These are phyloP conservation scores for Warburgia ugandensis DNA, from an alignment of 164 flowering plant species.

Conservation along the genomic window DNA sequence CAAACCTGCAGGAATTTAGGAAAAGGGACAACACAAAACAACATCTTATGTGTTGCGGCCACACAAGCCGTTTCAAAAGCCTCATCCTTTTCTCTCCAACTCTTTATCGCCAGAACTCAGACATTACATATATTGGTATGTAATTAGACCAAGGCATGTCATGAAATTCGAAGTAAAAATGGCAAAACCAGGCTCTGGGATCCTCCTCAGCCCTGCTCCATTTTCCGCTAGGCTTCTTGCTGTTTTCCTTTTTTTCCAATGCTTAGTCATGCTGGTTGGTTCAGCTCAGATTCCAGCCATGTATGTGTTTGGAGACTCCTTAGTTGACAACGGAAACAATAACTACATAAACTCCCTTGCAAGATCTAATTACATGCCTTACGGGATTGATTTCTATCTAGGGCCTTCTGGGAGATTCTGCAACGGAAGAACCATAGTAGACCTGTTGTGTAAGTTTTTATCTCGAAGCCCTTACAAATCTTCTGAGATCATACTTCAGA, in stretches of 20 bases:
- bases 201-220: neutral
- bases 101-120: too few relatives aligned
- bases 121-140: too few relatives aligned
- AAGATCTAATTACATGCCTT: conserved; percentile 55
- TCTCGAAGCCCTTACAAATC: neutral
- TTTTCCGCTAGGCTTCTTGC: neutral
- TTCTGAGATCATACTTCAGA: too few relatives aligned
- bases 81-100: too few relatives aligned
- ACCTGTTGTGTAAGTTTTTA: conserved; percentile 37
- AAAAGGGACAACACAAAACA: too few relatives aligned
- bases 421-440: conserved; percentile 55
- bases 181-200: neutral
- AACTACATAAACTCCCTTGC: conserved; percentile 55
- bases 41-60: too few relatives aligned
- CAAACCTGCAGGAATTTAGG: too few relatives aligned
- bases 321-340: conserved; percentile 69
- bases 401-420: conserved; percentile 71
- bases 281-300: conserved; percentile 40
- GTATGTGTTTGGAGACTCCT: conserved; percentile 71
- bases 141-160: too few relatives aligned
- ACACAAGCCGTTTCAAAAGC: too few relatives aligned
- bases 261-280: conserved; percentile 5
- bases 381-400: conserved; percentile 45
- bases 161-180: too few relatives aligned
- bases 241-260: neutral